phyloP scores from a whole-genome alignment of 1,284 basidiomycete genomes.

The Chalciporus sp. region DNA sequence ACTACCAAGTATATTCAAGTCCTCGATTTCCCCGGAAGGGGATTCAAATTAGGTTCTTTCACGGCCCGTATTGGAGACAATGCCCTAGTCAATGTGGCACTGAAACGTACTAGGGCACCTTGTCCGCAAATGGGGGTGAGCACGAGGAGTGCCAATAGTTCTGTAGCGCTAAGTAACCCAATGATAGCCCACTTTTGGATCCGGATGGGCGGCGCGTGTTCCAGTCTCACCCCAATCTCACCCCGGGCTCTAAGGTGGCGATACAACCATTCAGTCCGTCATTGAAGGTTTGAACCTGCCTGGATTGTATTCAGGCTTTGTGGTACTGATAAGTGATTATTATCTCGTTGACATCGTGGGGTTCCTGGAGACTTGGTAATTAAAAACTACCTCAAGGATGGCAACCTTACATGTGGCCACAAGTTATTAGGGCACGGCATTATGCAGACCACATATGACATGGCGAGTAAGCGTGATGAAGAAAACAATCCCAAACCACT shows the following conservation, averaged over 20 bases:
- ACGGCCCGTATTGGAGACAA: slow-evolving; percentile 8
- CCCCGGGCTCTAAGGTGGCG: neutral
- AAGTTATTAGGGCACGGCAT: slow-evolving; percentile 23
- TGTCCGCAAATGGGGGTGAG: slow-evolving; percentile 21
- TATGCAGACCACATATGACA: slow-evolving; percentile 12
- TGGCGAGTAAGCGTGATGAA: slow-evolving; percentile 20
- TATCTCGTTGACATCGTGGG: slow-evolving; percentile 17
- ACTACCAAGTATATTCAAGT: slow-evolving; percentile 14
- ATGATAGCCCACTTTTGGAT: slow-evolving; percentile 19
- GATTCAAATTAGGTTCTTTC: slow-evolving; percentile 17
- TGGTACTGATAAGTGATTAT: slow-evolving; percentile 15
- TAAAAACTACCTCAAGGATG: slow-evolving; percentile 11
- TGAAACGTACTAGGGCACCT: slow-evolving; percentile 25
- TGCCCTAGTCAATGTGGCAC: slow-evolving; percentile 8
- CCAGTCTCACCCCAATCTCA: no score
- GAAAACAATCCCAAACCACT: slow-evolving; percentile 15
- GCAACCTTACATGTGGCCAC: slow-evolving; percentile 1
- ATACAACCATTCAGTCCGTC: slow-evolving; percentile 12
- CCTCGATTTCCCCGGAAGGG: slow-evolving; percentile 11
- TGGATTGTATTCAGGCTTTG: slow-evolving; percentile 10
- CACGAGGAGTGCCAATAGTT: slow-evolving; percentile 13
- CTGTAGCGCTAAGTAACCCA: slow-evolving; percentile 3
- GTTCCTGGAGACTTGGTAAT: slow-evolving; percentile 1
- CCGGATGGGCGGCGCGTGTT: slow-evolving; percentile 6
- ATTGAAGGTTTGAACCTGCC: slow-evolving; percentile 14